Conservation (phyloP, 805 yeast species). For the Wickerhamiella domercqiae region DNA sequence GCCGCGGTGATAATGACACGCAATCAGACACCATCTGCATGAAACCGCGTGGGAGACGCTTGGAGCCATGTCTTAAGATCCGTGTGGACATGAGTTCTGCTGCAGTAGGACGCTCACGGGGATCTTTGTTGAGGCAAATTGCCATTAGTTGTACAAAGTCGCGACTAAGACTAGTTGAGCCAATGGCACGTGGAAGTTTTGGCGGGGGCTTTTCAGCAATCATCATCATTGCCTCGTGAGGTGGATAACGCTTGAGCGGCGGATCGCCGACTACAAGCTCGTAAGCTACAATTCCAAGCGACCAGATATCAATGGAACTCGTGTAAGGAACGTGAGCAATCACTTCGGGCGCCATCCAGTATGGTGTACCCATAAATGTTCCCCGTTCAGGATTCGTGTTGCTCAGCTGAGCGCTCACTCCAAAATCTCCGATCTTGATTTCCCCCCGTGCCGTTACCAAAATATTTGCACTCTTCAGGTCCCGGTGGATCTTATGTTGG, state of each 20-base stretch:
- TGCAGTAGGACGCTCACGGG: conserved; percentile 50
- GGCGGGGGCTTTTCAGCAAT: conserved; percentile 61
- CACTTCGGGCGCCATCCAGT: conserved; percentile 99
- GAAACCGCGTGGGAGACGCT: background rate
- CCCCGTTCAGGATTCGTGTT: conserved; percentile 36
- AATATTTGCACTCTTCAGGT: conserved; percentile 80
- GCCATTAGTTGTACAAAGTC: conserved; percentile 39
- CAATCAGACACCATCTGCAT: background rate
- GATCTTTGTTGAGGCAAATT: conserved; percentile 53
- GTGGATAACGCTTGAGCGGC: conserved; percentile 58
- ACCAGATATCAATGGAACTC: conserved; percentile 90
- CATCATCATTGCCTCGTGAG: conserved; percentile 57
- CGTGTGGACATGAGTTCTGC: conserved; percentile 35
- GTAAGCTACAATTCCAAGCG: conserved; percentile 80
- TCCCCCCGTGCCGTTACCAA: conserved; percentile 52
- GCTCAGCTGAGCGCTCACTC: conserved; percentile 74
- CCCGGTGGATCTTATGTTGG: conserved; percentile 71
- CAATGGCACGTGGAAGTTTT: conserved; percentile 18
- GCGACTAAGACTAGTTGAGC: conserved; percentile 5
- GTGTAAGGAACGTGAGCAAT: conserved; percentile 55
- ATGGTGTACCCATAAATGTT: conserved; percentile 90
- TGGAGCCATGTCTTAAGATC: conserved; percentile 26
- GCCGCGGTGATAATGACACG: background rate
- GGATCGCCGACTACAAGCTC: conserved; percentile 75
- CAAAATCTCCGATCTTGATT: conserved; percentile 82